A percentile compares a stretch with the other conserved stretches of the same genome.
Evolutionary conservation across 192 early-diverging fungal species (phyloP).

Genomic region (Coemansia sp.): DNA sequence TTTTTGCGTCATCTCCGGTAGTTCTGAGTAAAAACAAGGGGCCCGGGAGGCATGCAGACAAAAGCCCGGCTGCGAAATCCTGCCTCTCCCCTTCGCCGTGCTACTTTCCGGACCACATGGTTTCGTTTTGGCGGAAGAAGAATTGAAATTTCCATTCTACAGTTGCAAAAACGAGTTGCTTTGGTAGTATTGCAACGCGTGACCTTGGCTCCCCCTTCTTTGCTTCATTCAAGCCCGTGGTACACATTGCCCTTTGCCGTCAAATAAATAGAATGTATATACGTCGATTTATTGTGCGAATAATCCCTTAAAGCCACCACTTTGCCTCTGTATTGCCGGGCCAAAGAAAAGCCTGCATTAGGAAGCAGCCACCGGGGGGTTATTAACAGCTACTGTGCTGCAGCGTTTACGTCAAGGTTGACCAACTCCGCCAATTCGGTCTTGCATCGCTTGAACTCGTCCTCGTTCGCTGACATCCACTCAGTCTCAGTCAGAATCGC

Average conservation of each 20-base stretch:
- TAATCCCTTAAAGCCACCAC: background rate
- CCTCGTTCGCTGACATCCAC: slow-evolving; percentile 37
- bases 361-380: background rate
- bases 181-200: background rate
- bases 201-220: background rate
- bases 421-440: slow-evolving; percentile 25
- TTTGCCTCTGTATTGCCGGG: background rate
- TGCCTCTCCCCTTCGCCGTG: background rate
- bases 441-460: slow-evolving; percentile 19
- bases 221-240: background rate
- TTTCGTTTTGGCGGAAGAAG: background rate
- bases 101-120: background rate
- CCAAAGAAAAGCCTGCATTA: background rate
- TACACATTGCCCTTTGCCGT: too few relatives aligned
- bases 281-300: slow-evolving; percentile 1
- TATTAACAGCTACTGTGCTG: background rate
- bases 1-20: background rate
- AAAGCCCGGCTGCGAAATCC: background rate
- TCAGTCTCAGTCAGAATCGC: slow-evolving; percentile 23
- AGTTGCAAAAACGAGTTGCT: background rate
- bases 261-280: background rate
- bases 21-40: background rate
- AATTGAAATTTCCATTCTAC: background rate
- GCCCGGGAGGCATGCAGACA: background rate
- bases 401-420: background rate